Conservation (phyloP, 352 stramenopile species). For the Phytophthora sp. region DNA sequence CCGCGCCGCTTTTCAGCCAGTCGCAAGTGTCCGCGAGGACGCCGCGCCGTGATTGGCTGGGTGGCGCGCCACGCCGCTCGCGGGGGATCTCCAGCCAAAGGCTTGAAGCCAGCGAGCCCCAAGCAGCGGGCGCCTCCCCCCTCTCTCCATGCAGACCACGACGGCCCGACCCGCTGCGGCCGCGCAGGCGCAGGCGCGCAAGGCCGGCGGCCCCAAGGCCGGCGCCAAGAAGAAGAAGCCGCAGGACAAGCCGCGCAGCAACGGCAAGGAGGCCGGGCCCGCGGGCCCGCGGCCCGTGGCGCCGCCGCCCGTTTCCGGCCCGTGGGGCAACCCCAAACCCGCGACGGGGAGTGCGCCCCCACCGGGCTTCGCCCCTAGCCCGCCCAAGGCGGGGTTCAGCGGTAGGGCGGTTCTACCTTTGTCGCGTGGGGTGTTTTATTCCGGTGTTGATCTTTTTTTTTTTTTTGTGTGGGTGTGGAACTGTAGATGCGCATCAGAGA, state of each 20-base stretch:
- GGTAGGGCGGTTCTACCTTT: constrained; percentile 30
- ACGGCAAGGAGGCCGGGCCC: constrained; percentile 16
- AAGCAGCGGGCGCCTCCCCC: too few relatives aligned
- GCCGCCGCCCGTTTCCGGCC: constrained; percentile 46
- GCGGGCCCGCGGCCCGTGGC: constrained; percentile 23
- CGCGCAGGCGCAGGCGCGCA: constrained; percentile 25
- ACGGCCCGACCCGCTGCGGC: constrained; percentile 12
- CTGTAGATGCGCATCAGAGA: constrained; percentile 63
- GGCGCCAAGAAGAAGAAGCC: constrained; percentile 51
- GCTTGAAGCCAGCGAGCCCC: too few relatives aligned
- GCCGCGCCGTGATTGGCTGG: too few relatives aligned
- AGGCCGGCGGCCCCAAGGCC: constrained; percentile 34
- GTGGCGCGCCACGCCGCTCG: too few relatives aligned
- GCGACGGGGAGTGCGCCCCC: constrained; percentile 24
- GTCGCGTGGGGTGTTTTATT: too few relatives aligned
- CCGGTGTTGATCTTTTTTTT: background rate
- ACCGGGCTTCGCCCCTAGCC: constrained; percentile 31
- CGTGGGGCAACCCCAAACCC: constrained; percentile 33
- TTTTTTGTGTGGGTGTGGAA: background rate
- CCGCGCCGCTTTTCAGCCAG: too few relatives aligned
- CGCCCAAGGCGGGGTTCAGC: constrained; percentile 40
- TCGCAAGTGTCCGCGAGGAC: too few relatives aligned
- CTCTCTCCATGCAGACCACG: constrained; percentile 39
- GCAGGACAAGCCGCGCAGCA: constrained; percentile 27
- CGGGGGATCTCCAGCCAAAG: too few relatives aligned